Base-by-base conservation (phyloP, 768 basidiomycete species). In the Lentinula edodes region DNA sequence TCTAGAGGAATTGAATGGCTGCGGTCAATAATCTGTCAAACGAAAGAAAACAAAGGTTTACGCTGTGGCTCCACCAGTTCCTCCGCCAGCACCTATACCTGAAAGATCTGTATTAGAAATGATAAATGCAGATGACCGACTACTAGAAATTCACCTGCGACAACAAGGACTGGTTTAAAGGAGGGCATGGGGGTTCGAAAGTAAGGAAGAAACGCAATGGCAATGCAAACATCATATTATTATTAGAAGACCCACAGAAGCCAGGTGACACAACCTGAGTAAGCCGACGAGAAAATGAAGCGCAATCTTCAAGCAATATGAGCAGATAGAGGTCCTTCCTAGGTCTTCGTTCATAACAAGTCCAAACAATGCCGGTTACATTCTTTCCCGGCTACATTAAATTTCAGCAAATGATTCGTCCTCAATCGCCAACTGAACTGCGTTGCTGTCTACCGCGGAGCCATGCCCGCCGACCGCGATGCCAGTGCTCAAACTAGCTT, bases 41-140 rank as follows among this genome's bases (percentile, higher is more conserved):
- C 28, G 28, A 28, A 28, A 28, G 28, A 15, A 35, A 46, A 46
- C 28, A 38, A 41, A 6, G 12, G 51, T 81, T 65, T 68, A 86
- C 86, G 84, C 85, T 43, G 79, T 75, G 38, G 82, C 76, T 62
- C 80, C 84, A 28, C 86, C 87, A 39, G 86, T 88, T 3, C 83
- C 83, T 10, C 72, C 65, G 18, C 76, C 78, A 63, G 74, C 78
- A 58, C 80, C 82, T 32, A 82, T 62, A 35, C 85, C 84, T 76
- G 59, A 66, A 23, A 20, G 35, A 59, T 41, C 18, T 18, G 28
- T 8, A 7, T 18, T 41, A 42, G 43, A 52, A 57, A 28, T 28
- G 2, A 3, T 28, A 28, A 28, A 2, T 28, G 28, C 28, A 28
- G 28, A 28, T 28, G 28, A 28, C 28, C 28, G 3, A 28, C 28